Evolutionary conservation across 2,329 filamentous ascomycete species (phyloP), one percentile per base, ranked within the genome.

Genomic region (Ascochyta fabae): DNA sequence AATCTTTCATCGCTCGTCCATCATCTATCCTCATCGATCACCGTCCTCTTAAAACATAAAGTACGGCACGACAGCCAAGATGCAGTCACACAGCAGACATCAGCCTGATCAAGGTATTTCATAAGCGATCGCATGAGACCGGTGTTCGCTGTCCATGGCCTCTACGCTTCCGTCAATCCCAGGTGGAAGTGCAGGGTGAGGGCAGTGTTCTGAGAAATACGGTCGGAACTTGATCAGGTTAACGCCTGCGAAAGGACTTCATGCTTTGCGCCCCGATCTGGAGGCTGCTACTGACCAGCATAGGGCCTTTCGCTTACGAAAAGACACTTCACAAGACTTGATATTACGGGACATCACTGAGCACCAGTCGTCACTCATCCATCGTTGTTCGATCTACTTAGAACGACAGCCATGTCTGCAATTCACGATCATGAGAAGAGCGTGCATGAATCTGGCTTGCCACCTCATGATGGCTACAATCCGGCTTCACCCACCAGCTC

Each of bases 151-250:
- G 40, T 43, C 39, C 16, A 22, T 43, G 4, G 40, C 12, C 13
- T 31, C 26, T 47, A 31, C 48, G 31, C 38, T 36, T 33, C 29
- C 48, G 12, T 43, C 40, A 29, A 31, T 6, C 24, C 40, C 40
- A 43, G 40, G 26, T 19, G 40, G 26, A 31, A 43, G 26, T 9
- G 26, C 16, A 43, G 40, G 6, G 16, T 13, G n/a, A 13, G 6
- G 26, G 10, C 40, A 47, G 58, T 61, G 74, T 73, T 79, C 79
- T 81, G 79, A 81, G 80, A 81, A 60, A 81, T 75, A 81, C 80
- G 80, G 80, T 80, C 65, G 69, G 77, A 81, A 81, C 79, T 81
- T 81, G 79, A 80, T 79, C 78, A 79, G 76, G 78, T 77, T 76
- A 78, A 81, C 74, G 70, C 79, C 77, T 80, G 79, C 80, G 79